Conservation (phyloP, 176 grass and related monocot genomes). For the Poa pratensis region DNA sequence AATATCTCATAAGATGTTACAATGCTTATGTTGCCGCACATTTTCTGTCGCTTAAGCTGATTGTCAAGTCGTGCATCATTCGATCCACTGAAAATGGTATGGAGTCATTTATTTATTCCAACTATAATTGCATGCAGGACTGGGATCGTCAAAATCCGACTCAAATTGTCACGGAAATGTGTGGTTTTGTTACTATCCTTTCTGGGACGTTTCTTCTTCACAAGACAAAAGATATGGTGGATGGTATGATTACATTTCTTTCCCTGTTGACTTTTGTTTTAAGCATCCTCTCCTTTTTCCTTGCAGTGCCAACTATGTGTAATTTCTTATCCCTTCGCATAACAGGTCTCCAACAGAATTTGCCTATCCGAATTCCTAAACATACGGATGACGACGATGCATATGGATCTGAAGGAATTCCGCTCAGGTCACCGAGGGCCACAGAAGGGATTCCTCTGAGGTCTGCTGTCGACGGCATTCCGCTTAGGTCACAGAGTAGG, state of each 20-base stretch:
- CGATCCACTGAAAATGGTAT: background rate
- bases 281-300: background rate
- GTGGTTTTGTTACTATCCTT: constrained; percentile 97
- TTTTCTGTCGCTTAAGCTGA: background rate
- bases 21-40: background rate
- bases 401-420: constrained; percentile 71
- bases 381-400: constrained; percentile 60
- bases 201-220: constrained; percentile 99
- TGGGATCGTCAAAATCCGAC: constrained; percentile 96
- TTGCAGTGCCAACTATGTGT: background rate
- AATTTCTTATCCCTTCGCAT: constrained; percentile 30
- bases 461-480: constrained; percentile 73
- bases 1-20: too few species aligned
- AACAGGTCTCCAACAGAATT: constrained; percentile 53
- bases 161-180: constrained; percentile 95
- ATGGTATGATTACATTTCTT: constrained; percentile 55
- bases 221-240: constrained; percentile 92
- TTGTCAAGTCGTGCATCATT: constrained; percentile 7
- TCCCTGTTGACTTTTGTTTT: background rate
- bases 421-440: constrained; percentile 73
- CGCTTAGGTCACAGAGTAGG: constrained; percentile 72
- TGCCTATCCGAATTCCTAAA: constrained; percentile 67
- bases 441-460: constrained; percentile 83
- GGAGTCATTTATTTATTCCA: background rate
- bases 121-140: constrained; percentile 62